Conservation (phyloP, 495 filamentous ascomycete species). For the Neurospora sp. region DNA sequence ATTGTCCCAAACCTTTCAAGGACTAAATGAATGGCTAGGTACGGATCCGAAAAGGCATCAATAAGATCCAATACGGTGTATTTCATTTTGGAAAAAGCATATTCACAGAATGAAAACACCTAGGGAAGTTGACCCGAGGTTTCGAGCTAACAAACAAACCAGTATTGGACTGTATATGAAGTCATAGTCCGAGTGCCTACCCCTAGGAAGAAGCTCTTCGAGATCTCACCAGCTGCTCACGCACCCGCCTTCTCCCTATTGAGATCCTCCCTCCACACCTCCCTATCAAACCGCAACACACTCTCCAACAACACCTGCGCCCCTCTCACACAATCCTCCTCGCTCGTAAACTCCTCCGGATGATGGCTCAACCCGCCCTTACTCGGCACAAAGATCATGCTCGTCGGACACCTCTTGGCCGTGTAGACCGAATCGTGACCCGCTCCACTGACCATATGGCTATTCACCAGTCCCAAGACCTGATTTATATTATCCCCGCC, state of each 20-base stretch:
- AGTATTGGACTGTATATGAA: too few relatives aligned
- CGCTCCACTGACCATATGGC: constrained; percentile 42
- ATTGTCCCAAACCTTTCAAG: too few relatives aligned
- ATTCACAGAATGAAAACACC: too few relatives aligned
- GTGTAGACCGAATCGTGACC: constrained; percentile 49
- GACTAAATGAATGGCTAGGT: too few relatives aligned
- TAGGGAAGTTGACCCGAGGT: too few relatives aligned
- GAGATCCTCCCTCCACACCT: neutral
- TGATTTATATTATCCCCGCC: neutral
- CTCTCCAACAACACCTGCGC: constrained; percentile 30
- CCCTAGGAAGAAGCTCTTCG: too few relatives aligned
- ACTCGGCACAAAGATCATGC: constrained; percentile 43
- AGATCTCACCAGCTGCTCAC: neutral
- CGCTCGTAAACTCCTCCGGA: constrained; percentile 37
- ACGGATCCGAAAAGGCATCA: too few relatives aligned
- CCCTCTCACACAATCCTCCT: constrained; percentile 31
- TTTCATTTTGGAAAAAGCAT: too few relatives aligned
- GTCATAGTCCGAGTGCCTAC: too few relatives aligned
- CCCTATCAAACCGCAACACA: constrained; percentile 25
- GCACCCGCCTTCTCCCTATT: neutral
- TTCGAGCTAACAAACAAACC: too few relatives aligned
- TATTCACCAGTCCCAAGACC: constrained; percentile 19
- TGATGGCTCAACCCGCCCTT: constrained; percentile 39
- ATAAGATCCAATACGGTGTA: too few relatives aligned
- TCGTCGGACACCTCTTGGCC: constrained; percentile 31